Conservation (phyloP, 1,139 yeast species). For the Lodderomyces theae region DNA sequence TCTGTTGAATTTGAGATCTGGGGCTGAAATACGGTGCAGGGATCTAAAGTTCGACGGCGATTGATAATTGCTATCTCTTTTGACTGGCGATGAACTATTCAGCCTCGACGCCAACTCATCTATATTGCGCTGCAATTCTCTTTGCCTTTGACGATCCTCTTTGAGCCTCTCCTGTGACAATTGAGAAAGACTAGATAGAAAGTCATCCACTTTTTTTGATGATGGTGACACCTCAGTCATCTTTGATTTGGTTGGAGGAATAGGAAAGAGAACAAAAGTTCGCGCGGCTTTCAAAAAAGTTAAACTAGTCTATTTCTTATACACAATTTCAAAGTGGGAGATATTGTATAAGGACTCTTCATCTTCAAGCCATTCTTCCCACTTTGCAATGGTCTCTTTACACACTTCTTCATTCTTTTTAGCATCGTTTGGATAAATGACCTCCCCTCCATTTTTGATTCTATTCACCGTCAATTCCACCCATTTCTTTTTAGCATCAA, state of each 20-base stretch:
- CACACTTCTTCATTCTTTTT: conserved; percentile 11
- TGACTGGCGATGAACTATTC: conserved; percentile 24
- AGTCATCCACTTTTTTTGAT: conserved; percentile 31
- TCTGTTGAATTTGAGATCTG: conserved; percentile 24
- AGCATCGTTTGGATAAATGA: conserved; percentile 12
- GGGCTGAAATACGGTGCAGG: conserved; percentile 12
- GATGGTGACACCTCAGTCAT: conserved; percentile 28
- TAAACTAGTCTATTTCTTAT: conserved; percentile 9
- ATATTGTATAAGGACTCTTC: conserved; percentile 14
- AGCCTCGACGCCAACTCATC: conserved; percentile 30
- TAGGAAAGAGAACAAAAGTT: background rate
- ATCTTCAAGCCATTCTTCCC: conserved; percentile 19
- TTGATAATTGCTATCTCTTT: conserved; percentile 4
- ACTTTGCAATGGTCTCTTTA: conserved; percentile 11
- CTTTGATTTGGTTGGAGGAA: too few species aligned
- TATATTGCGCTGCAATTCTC: conserved; percentile 29
- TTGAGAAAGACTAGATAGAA: conserved; percentile 32
- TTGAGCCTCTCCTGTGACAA: conserved; percentile 30
- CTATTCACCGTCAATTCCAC: conserved; percentile 15
- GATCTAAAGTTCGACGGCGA: background rate
- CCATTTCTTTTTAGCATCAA: conserved; percentile 11
- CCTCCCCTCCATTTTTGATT: conserved; percentile 15
- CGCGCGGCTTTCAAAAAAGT: background rate
- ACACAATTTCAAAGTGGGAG: conserved; percentile 19
- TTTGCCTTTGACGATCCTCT: conserved; percentile 34